These are phyloP conservation scores for Dactylonectria estremocensis DNA, from an alignment of 2,329 filamentous ascomycete species.

Conservation along the genomic window DNA sequence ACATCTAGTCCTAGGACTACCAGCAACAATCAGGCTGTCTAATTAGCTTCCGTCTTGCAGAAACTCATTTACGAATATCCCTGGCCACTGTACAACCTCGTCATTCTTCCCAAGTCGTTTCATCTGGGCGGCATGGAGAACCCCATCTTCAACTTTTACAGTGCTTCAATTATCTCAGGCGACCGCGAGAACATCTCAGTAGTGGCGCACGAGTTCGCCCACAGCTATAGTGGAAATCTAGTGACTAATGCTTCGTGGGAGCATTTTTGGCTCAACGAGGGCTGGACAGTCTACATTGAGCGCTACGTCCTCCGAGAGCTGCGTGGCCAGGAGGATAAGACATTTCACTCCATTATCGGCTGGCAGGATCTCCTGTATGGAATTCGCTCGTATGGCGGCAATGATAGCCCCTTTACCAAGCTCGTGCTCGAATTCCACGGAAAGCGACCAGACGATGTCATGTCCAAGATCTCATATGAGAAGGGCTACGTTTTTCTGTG, in stretches of 20 bases:
- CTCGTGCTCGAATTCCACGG: neutral
- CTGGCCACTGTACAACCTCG: conserved; percentile 19
- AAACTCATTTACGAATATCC: conserved; percentile 6
- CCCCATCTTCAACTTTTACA: conserved; percentile 27
- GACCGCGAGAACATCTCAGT: conserved; percentile 20
- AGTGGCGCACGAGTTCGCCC: conserved; percentile 19
- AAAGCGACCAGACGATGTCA: neutral
- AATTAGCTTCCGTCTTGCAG: neutral
- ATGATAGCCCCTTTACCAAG: neutral
- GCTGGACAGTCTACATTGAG: conserved; percentile 21
- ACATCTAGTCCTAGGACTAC: no score
- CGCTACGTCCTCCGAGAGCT: neutral
- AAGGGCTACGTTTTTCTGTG: neutral
- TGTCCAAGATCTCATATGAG: neutral
- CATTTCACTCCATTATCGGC: conserved; percentile 10
- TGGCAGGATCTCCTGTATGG: conserved; percentile 12
- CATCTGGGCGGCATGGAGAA: conserved; percentile 27
- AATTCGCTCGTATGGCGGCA: neutral
- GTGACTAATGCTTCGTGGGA: conserved; percentile 25
- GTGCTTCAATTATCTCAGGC: conserved; percentile 12
- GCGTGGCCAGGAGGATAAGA: neutral
- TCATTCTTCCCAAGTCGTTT: conserved; percentile 19
- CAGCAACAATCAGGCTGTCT: no score
- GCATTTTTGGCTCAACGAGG: conserved; percentile 25
- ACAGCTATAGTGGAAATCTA: conserved; percentile 19